Percentiles rank a stretch among this genome's conserved stretches.
These are phyloP conservation scores for Aspergillus carbonarius DNA, from an alignment of 2,329 filamentous ascomycete genomes.

Conservation along the genomic window DNA sequence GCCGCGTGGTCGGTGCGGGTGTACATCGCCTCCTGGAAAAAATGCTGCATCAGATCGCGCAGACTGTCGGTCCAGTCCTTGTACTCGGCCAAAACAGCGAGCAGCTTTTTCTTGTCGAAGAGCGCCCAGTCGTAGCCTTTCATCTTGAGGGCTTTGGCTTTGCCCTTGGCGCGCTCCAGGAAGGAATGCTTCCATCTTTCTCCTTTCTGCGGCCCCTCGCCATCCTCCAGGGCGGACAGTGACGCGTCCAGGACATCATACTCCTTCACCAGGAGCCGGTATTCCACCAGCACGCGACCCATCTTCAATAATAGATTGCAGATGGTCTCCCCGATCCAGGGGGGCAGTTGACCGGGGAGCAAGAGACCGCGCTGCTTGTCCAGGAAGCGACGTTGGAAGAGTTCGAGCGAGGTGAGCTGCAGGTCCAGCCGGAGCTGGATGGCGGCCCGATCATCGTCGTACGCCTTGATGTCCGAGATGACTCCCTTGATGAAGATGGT, in stretches of 20 bases:
- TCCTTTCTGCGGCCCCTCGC: conserved; percentile 1
- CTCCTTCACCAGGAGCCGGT: not conserved
- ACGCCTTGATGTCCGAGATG: conserved; percentile 28
- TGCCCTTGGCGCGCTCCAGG: conserved; percentile 24
- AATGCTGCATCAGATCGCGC: conserved; percentile 30
- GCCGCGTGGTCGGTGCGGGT: conserved; percentile 8
- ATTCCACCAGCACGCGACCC: not conserved
- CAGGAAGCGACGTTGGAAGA: conserved; percentile 26
- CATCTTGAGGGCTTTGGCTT: conserved; percentile 24
- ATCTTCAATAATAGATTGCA: not conserved
- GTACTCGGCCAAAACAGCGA: conserved; percentile 24
- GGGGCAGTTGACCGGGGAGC: conserved; percentile 19
- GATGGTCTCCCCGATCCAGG: not conserved
- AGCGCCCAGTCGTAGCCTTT: conserved; percentile 33
- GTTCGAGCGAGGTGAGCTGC: conserved; percentile 25
- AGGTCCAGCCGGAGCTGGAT: conserved; percentile 26
- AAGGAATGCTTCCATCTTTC: conserved; percentile 22
- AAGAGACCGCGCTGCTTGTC: conserved; percentile 25
- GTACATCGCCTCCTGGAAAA: conserved; percentile 26
- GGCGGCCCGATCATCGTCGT: conserved; percentile 26
- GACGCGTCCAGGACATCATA: not conserved
- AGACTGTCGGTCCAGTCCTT: conserved; percentile 28
- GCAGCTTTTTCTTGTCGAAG: conserved; percentile 31
- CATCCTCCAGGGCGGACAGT: not conserved
- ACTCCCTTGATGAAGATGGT: conserved; percentile 33